Evolutionary conservation across 768 basidiomycete genomes (phyloP).

Genomic region (Brasilioporus rufonigricans): DNA sequence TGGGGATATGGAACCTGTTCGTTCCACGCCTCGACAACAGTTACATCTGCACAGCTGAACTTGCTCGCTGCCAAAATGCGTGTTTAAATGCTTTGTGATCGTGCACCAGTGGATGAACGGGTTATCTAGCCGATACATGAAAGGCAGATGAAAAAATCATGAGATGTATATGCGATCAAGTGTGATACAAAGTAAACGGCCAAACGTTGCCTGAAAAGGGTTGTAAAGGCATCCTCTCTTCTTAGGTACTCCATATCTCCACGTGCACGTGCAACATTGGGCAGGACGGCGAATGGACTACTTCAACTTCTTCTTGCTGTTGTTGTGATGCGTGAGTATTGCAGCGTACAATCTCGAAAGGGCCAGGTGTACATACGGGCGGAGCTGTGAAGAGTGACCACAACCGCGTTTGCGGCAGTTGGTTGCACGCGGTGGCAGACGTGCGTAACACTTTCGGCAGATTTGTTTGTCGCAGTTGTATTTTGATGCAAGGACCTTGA

Average conservation of each 20-base stretch:
- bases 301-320: conserved; percentile 95
- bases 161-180: conserved; percentile 14
- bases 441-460: conserved; percentile 99
- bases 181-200: conserved; percentile 22
- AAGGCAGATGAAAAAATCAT: not conserved
- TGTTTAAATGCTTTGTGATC: no score
- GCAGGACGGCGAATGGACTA: conserved; percentile 41
- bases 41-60: no score
- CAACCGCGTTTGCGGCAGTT: conserved; percentile 97
- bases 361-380: conserved; percentile 60
- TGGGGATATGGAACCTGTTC: no score
- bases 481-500: conserved; percentile 95
- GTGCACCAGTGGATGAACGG: no score
- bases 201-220: not conserved
- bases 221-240: not conserved
- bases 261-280: conserved; percentile 1
- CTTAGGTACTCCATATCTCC: conserved; percentile 13
- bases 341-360: not conserved
- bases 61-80: no score
- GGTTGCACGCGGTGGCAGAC: conserved; percentile 98
- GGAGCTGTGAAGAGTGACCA: conserved; percentile 88
- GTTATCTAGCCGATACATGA: not conserved
- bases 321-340: not conserved
- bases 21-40: no score
- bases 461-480: conserved; percentile 99